Percentiles rank a stretch among this genome's conserved stretches.
Evolutionary conservation across 129 eudicot genomes (phyloP).

Genomic region (Helianthus tuberosus): DNA sequence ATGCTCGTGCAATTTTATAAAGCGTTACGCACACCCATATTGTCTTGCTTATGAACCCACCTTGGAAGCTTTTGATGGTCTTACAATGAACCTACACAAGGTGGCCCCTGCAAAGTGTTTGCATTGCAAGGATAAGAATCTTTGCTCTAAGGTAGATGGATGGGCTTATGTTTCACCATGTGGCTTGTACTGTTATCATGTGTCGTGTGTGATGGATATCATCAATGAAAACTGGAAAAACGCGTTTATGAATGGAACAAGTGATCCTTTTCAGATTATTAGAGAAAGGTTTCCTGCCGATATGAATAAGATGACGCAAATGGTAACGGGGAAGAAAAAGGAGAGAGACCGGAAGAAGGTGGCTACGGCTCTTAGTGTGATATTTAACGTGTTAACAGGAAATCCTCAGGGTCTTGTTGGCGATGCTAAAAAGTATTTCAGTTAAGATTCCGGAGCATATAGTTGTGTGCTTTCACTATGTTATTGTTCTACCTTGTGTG

Average conservation of each 20-base stretch:
- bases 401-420: conserved; percentile 19
- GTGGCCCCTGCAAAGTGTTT: conserved; percentile 12
- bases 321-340: not conserved
- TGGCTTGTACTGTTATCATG: conserved; percentile 25
- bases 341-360: not conserved
- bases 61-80: conserved; percentile 11
- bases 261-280: conserved; percentile 22
- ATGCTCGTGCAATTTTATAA: conserved; percentile 21
- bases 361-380: not conserved
- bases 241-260: not conserved
- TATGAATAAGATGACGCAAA: conserved; percentile 2
- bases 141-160: conserved; percentile 20
- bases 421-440: not conserved
- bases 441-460: not conserved
- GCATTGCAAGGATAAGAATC: conserved; percentile 14
- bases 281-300: conserved; percentile 12
- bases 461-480: no score
- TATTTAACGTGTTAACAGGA: conserved; percentile 19
- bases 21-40: conserved; percentile 19
- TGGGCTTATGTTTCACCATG: conserved; percentile 35
- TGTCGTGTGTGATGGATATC: conserved; percentile 19
- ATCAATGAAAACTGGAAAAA: conserved; percentile 18
- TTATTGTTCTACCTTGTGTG: no score
- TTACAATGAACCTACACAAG: conserved; percentile 6
- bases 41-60: conserved; percentile 7